Conservation (phyloP, 2,329 filamentous ascomycete species). For the Moelleriella libera region DNA sequence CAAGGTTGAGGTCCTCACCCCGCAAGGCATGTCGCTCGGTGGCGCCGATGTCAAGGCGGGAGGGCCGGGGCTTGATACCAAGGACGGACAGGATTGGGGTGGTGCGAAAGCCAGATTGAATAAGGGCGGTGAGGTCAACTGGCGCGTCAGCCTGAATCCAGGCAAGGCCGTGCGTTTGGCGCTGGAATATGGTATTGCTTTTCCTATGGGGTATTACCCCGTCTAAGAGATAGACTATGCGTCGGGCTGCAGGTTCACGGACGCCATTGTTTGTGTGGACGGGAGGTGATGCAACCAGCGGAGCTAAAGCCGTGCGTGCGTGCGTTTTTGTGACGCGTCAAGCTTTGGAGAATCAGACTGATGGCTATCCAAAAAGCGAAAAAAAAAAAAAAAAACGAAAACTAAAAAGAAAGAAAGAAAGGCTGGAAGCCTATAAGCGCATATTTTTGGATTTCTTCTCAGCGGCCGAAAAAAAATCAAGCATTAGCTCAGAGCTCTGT, state of each 20-base stretch:
- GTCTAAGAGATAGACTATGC: neutral
- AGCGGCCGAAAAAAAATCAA: too few relatives aligned
- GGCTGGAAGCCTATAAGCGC: too few relatives aligned
- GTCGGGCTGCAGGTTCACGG: neutral
- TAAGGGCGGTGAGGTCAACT: conserved; percentile 40
- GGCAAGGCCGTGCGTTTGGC: conserved; percentile 36
- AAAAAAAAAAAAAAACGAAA: too few relatives aligned
- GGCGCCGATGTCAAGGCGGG: conserved; percentile 22
- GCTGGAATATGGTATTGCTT: conserved; percentile 44
- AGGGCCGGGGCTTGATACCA: conserved; percentile 8
- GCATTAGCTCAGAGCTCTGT: too few relatives aligned
- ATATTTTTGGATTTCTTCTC: too few relatives aligned
- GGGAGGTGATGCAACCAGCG: too few relatives aligned
- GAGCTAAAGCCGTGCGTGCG: too few relatives aligned
- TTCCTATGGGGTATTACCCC: conserved; percentile 30
- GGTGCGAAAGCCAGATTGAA: conserved; percentile 31
- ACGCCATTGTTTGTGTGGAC: neutral
- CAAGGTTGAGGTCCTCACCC: conserved; percentile 30
- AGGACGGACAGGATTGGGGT: conserved; percentile 28
- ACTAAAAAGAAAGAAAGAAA: too few relatives aligned
- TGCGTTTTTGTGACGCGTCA: too few relatives aligned
- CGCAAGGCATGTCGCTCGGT: conserved; percentile 26
- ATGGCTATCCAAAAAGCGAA: too few relatives aligned
- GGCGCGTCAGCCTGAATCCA: conserved; percentile 39
- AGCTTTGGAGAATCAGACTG: too few relatives aligned